Evolutionary conservation across 2,329 filamentous ascomycete species (phyloP).

Genomic region (Botrytis squamosa): DNA sequence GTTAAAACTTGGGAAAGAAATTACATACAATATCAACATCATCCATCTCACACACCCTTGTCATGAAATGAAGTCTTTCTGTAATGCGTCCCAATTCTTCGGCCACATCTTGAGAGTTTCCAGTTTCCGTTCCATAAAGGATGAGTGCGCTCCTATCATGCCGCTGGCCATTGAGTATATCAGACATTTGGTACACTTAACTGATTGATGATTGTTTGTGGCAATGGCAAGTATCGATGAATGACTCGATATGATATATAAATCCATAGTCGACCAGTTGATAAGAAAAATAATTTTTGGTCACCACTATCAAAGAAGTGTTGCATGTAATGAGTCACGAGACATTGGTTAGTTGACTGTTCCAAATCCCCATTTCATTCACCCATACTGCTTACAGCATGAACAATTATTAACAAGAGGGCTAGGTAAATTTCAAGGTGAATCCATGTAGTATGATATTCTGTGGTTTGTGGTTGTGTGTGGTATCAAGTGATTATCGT

Average conservation of each 20-base stretch:
- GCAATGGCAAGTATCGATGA: not conserved
- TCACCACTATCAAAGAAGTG: not conserved
- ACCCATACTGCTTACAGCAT: not conserved
- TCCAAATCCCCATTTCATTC: not conserved
- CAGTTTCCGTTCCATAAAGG: slow-evolving; percentile 92
- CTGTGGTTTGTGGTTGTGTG: not conserved
- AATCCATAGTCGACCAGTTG: not conserved
- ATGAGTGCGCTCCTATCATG: slow-evolving; percentile 59
- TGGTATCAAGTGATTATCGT: not conserved
- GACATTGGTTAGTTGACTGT: not conserved
- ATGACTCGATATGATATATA: not conserved
- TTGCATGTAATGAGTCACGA: not conserved
- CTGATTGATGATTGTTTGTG: not conserved
- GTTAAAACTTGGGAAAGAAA: not conserved
- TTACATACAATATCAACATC: slow-evolving; percentile 65
- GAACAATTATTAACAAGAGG: not conserved
- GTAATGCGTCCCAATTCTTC: slow-evolving; percentile 74
- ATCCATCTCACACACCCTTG: slow-evolving; percentile 75
- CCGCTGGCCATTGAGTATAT: slow-evolving; percentile 26
- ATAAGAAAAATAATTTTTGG: not conserved
- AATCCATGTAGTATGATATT: not conserved
- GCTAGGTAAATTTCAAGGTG: not conserved
- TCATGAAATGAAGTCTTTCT: slow-evolving; percentile 76
- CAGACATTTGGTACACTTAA: not conserved
- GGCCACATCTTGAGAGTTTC: slow-evolving; percentile 88